Evolutionary conservation across 2,329 filamentous ascomycete species (phyloP).

Genomic region (Aspergillus hiratsukae): DNA sequence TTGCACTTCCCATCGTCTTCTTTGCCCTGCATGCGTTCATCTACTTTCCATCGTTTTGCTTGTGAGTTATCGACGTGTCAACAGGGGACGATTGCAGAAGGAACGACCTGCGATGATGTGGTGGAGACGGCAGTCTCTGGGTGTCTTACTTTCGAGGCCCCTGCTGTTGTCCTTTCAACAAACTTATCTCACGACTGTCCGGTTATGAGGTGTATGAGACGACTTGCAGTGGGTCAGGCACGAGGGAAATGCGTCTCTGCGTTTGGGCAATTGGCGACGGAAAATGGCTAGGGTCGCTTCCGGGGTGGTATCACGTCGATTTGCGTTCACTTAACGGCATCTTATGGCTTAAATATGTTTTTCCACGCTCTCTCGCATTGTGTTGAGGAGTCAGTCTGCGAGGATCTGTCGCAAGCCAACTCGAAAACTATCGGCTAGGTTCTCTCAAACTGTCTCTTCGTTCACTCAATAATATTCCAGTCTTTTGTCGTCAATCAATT

Average conservation of each 20-base stretch:
- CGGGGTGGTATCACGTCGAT: conserved; percentile 44
- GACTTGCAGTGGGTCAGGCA: conserved; percentile 8
- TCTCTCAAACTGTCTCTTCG: not conserved
- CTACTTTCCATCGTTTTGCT: conserved; percentile 10
- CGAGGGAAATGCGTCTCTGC: conserved; percentile 9
- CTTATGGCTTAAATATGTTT: not conserved
- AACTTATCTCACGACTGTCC: conserved; percentile 4
- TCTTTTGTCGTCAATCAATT: not conserved
- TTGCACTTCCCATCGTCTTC: conserved; percentile 5
- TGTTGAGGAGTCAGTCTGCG: not conserved
- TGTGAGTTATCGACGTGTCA: conserved; percentile 24
- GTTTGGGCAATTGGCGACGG: conserved; percentile 34
- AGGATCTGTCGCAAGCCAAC: not conserved
- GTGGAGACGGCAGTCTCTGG: conserved; percentile 10
- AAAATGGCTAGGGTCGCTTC: conserved; percentile 45
- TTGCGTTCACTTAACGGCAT: conserved; percentile 18
- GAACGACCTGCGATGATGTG: conserved; percentile 18
- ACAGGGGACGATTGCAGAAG: conserved; percentile 24
- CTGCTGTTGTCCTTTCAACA: conserved; percentile 9
- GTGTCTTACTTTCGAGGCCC: conserved; percentile 10
- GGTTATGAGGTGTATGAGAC: conserved; percentile 8
- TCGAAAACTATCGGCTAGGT: not conserved
- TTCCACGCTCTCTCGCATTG: conserved; percentile 7
- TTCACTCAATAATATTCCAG: not conserved
- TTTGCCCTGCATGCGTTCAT: conserved; percentile 7